Evolutionary conservation across 306 rosid species (phyloP).

Genomic region (Castanea sativa): DNA sequence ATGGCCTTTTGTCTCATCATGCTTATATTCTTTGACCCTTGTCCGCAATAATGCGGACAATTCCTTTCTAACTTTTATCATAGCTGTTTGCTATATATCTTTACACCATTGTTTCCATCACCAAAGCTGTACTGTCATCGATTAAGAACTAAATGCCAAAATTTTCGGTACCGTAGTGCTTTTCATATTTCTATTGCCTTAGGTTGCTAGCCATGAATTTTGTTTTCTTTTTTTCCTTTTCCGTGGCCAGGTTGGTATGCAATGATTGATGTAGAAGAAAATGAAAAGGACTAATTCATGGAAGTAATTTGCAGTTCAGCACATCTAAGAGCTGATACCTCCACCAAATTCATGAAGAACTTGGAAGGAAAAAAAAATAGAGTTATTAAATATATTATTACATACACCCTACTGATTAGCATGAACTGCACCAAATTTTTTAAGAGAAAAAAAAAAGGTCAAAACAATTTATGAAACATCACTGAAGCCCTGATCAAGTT

Average conservation of each 20-base stretch:
- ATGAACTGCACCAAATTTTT: conserved; percentile 7
- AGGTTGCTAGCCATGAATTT: not conserved
- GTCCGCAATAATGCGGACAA: conserved; percentile 13
- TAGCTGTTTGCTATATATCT: not conserved
- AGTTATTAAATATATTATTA: not conserved
- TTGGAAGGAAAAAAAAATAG: not conserved
- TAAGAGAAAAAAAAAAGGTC: not conserved
- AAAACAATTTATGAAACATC: not conserved
- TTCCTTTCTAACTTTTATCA: not conserved
- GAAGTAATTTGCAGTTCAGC: conserved; percentile 5
- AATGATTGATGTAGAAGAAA: not conserved
- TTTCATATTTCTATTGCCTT: not conserved
- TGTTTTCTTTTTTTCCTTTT: not conserved
- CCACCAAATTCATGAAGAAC: conserved; percentile 1
- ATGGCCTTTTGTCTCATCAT: conserved; percentile 1
- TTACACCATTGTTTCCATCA: not conserved
- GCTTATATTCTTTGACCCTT: not conserved
- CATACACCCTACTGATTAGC: not conserved
- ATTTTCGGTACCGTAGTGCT: not conserved
- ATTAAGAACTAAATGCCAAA: conserved; percentile 18
- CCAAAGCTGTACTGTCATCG: not conserved
- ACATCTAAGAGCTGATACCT: not conserved
- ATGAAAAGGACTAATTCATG: not conserved
- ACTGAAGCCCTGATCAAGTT: conserved; percentile 6
- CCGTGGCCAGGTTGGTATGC: not conserved